Percentiles rank a stretch among this genome's conserved stretches.
Conservation (phyloP, 768 basidiomycete species). For the Steccherinum ochraceum region DNA sequence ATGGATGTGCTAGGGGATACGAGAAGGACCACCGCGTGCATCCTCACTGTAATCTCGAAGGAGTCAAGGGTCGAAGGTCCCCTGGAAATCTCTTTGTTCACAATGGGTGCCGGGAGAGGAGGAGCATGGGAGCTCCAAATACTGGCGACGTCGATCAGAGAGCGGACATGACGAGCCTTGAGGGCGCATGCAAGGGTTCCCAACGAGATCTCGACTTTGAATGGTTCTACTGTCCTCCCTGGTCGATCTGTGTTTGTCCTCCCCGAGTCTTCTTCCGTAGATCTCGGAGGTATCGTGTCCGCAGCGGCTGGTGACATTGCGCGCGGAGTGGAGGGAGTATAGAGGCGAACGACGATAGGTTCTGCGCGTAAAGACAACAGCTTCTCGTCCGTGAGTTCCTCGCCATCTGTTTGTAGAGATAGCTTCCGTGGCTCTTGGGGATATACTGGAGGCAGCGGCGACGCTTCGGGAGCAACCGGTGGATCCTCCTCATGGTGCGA, state of each 20-base stretch:
- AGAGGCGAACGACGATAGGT: slow-evolving; percentile 51
- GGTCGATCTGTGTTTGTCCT: not conserved
- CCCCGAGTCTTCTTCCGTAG: not conserved
- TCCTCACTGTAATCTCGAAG: slow-evolving; percentile 26
- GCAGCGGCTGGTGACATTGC: slow-evolving; percentile 7
- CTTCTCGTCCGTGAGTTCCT: slow-evolving; percentile 32
- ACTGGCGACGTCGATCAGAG: slow-evolving; percentile 32
- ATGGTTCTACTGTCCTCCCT: not conserved
- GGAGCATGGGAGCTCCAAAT: slow-evolving; percentile 15
- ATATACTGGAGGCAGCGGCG: not conserved
- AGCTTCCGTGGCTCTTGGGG: not conserved
- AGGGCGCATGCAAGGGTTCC: slow-evolving; percentile 53
- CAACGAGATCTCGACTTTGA: slow-evolving; percentile 32
- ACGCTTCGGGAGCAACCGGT: too few relatives aligned
- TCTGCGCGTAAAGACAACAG: slow-evolving; percentile 59
- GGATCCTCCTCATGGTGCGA: too few relatives aligned
- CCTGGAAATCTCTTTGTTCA: not conserved
- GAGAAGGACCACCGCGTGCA: slow-evolving; percentile 44
- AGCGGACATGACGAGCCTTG: slow-evolving; percentile 49
- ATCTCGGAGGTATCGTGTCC: too few relatives aligned
- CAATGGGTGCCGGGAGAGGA: not conserved
- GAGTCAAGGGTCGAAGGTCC: slow-evolving; percentile 18
- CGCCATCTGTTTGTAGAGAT: not conserved
- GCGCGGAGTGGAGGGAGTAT: slow-evolving; percentile 32
- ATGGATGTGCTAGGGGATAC: slow-evolving; percentile 30